Conservation (phyloP, 805 yeast genomes). For the Starmerella vitae region DNA sequence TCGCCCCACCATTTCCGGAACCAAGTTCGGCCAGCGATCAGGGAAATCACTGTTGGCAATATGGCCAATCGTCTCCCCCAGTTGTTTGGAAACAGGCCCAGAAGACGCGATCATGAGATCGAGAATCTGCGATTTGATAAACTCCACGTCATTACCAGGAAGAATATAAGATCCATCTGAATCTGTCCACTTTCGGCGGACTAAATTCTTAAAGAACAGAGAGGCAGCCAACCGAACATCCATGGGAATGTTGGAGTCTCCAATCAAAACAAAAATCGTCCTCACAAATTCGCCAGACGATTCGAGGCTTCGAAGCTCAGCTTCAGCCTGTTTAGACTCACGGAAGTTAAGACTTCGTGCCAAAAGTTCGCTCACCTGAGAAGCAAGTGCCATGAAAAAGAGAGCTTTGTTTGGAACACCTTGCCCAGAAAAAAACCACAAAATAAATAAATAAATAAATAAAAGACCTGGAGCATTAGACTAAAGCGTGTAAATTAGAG, state of each 20-base stretch:
- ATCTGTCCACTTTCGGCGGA: slow-evolving; percentile 78
- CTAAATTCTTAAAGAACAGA: slow-evolving; percentile 74
- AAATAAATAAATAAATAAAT: neutral
- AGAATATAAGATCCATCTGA: slow-evolving; percentile 71
- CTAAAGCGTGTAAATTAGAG: too few relatives aligned
- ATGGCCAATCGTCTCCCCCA: slow-evolving; percentile 83
- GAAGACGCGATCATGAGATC: slow-evolving; percentile 79
- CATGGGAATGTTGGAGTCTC: slow-evolving; percentile 39
- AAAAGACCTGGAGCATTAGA: too few relatives aligned
- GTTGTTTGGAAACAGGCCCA: slow-evolving; percentile 57
- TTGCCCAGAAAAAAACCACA: neutral
- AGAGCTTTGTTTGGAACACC: neutral
- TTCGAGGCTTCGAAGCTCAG: slow-evolving; percentile 49
- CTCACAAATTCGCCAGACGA: slow-evolving; percentile 59
- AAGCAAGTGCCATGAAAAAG: slow-evolving; percentile 14
- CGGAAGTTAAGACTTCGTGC: slow-evolving; percentile 22
- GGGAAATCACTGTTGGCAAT: slow-evolving; percentile 97
- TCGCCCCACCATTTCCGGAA: slow-evolving; percentile 45
- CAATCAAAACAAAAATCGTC: slow-evolving; percentile 61
- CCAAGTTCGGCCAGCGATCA: slow-evolving; percentile 64
- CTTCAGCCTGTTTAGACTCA: slow-evolving; percentile 35
- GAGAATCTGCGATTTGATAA: slow-evolving; percentile 64
- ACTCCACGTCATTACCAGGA: slow-evolving; percentile 43
- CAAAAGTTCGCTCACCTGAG: slow-evolving; percentile 22
- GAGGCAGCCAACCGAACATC: slow-evolving; percentile 77